Evolutionary conservation across 2,329 filamentous ascomycete genomes (phyloP).

Genomic region (Rasamsonia emersonii): DNA sequence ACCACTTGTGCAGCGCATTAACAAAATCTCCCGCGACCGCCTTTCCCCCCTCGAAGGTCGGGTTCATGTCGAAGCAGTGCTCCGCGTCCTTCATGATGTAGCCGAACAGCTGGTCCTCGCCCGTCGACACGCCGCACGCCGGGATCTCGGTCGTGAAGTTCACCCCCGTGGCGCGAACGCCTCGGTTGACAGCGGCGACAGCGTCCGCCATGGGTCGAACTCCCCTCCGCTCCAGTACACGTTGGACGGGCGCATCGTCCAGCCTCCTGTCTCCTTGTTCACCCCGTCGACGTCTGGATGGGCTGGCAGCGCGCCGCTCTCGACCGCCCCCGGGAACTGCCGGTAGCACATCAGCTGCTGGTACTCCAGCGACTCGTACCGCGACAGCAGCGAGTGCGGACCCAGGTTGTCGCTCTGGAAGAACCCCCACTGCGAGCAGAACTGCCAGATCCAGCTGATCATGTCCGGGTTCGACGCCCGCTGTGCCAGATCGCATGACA

Average conservation of each 20-base stretch:
- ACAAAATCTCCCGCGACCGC: conserved; percentile 30
- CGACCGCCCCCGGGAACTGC: conserved; percentile 38
- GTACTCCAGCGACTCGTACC: conserved; percentile 38
- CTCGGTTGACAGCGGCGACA: conserved; percentile 37
- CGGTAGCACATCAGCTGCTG: conserved; percentile 39
- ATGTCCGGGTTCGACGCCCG: conserved; percentile 24
- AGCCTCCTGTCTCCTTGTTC: conserved; percentile 42
- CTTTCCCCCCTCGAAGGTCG: conserved; percentile 21
- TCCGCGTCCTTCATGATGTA: conserved; percentile 37
- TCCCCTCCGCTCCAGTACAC: conserved; percentile 43
- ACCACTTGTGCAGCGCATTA: conserved; percentile 37
- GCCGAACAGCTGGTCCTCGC: conserved; percentile 37
- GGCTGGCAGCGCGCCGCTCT: conserved; percentile 32
- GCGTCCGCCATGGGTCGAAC: conserved; percentile 45
- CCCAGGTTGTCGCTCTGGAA: conserved; percentile 43
- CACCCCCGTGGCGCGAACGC: conserved; percentile 32
- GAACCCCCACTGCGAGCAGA: conserved; percentile 46
- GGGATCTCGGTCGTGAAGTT: conserved; percentile 34
- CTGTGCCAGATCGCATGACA: conserved; percentile 31
- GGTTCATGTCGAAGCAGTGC: conserved; percentile 43
- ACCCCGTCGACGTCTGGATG: conserved; percentile 30
- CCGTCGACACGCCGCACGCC: conserved; percentile 31
- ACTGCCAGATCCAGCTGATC: conserved; percentile 45
- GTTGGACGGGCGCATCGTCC: conserved; percentile 44
- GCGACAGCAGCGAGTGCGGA: conserved; percentile 39